Evolutionary conservation across 2,329 filamentous ascomycete genomes (phyloP).

Genomic region (Ceratocystis diversiconidia): DNA sequence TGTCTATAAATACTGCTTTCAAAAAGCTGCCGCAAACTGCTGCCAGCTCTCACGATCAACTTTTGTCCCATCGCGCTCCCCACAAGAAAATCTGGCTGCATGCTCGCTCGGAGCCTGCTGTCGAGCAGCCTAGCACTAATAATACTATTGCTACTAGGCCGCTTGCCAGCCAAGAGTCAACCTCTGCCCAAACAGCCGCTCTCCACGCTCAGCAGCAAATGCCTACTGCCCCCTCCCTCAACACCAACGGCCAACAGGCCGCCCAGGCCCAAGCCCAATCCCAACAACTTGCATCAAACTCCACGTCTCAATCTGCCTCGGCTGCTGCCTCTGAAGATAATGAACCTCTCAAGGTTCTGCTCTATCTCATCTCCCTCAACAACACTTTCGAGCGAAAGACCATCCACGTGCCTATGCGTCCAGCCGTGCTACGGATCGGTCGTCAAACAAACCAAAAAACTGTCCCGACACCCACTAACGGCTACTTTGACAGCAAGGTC

Average conservation of each 20-base stretch:
- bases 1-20: constrained; percentile 13
- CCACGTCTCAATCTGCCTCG: constrained; percentile 31
- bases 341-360: constrained; percentile 53
- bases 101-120: constrained; percentile 3
- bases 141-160: background rate
- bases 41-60: background rate
- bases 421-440: constrained; percentile 89
- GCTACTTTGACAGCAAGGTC: constrained; percentile 96
- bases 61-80: constrained; percentile 1
- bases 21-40: constrained; percentile 8
- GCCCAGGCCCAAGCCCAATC: constrained; percentile 21
- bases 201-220: constrained; percentile 9
- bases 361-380: constrained; percentile 81
- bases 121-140: background rate
- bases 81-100: constrained; percentile 12
- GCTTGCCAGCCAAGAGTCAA: background rate
- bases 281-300: constrained; percentile 26
- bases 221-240: background rate
- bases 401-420: constrained; percentile 80
- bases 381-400: constrained; percentile 95
- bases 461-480: constrained; percentile 76
- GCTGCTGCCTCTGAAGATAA: constrained; percentile 47
- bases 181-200: background rate
- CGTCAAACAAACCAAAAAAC: constrained; percentile 97
- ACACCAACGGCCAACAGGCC: constrained; percentile 18